Base-by-base conservation (phyloP, 2,329 filamentous ascomycete species). In the Hypoxylon rubiginosum region DNA sequence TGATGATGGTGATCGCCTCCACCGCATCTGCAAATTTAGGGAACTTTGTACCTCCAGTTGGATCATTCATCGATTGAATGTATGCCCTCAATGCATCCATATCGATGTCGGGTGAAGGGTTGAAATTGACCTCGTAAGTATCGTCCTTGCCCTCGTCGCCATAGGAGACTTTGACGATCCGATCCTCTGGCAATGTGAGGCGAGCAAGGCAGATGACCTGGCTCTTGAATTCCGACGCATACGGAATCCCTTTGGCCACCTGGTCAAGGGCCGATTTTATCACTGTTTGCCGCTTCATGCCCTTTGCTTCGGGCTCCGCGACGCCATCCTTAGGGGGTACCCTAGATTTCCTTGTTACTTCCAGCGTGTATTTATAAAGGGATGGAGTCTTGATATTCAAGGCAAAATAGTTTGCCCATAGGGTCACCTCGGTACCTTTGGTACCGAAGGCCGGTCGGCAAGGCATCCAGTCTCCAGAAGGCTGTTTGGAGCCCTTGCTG, bases 341-440 rank as follows among this genome's bases (percentile, higher is more conserved):
- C 48, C 60, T 69, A 11, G 24, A 30, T 15, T 66, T 62, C 26
- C 53, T 58, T 46, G 64, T 70, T 10, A 82, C 79, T 1, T 79
- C 75, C 9, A 88, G 64, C 2, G 77, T 79, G 72, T 88, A 88
- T 61, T 80, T 83, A 72, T 79, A 82, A 4, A 86, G 62, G 0
- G 69, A 63, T 1, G 77, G 71, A 0, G 76, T 71, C 43, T 79
- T 79, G 7, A 84, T 67, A 6, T 78, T 71, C 51, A 88, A 62
- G 1, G 76, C 76, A 69, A 86, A 88, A 69, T 85, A 88, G 73
- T 89, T 88, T 4, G 85, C 78, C 84, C 85, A 88, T 0, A 88
- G 76, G 1, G 77, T 70, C 2, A 86, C 81, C 0, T 73, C 48
- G 1, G 50, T 74, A 3, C 86, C 86, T 4, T 68, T 69, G 2